phyloP scores from a whole-genome alignment of 2,329 filamentous ascomycete genomes.

The Coniochaeta sp. region DNA sequence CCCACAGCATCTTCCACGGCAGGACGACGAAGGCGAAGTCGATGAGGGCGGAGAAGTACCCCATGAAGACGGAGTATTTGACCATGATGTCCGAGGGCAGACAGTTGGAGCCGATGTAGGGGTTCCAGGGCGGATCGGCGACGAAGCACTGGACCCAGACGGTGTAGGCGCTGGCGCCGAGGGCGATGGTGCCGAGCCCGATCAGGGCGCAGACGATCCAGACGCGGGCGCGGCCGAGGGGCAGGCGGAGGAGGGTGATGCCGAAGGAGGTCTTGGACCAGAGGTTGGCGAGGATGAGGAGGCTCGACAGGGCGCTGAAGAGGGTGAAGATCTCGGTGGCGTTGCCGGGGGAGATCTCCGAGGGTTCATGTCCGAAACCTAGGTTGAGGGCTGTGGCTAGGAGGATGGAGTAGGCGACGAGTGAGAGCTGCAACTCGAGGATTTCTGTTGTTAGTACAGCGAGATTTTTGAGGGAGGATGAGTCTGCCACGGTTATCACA shows the following conservation, averaged over 20 bases:
- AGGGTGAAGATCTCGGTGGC: conserved; percentile 2
- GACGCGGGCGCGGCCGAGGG: conserved; percentile 12
- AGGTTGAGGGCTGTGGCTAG: conserved; percentile 5
- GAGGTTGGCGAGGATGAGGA: conserved; percentile 19
- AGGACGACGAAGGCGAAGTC: conserved; percentile 1
- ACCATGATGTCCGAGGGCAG: background rate
- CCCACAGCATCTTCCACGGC: background rate
- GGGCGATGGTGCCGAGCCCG: conserved; percentile 18
- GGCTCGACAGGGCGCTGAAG: conserved; percentile 2
- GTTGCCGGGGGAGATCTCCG: background rate
- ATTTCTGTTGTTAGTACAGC: background rate
- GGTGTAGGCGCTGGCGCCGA: conserved; percentile 11
- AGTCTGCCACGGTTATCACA: background rate
- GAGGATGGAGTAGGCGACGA: conserved; percentile 3
- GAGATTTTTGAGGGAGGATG: background rate
- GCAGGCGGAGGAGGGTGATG: conserved; percentile 21
- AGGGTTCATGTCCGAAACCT: conserved; percentile 6
- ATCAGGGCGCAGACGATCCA: conserved; percentile 21
- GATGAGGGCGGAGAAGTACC: background rate
- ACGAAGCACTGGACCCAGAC: conserved; percentile 15
- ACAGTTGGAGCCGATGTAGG: background rate
- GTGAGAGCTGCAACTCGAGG: conserved; percentile 3
- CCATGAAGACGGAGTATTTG: background rate
- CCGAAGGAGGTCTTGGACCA: conserved; percentile 30
- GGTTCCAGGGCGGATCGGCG: background rate